Evolutionary conservation across 2,329 filamentous ascomycete species (phyloP).

Genomic region (Huntiella abstrusa): DNA sequence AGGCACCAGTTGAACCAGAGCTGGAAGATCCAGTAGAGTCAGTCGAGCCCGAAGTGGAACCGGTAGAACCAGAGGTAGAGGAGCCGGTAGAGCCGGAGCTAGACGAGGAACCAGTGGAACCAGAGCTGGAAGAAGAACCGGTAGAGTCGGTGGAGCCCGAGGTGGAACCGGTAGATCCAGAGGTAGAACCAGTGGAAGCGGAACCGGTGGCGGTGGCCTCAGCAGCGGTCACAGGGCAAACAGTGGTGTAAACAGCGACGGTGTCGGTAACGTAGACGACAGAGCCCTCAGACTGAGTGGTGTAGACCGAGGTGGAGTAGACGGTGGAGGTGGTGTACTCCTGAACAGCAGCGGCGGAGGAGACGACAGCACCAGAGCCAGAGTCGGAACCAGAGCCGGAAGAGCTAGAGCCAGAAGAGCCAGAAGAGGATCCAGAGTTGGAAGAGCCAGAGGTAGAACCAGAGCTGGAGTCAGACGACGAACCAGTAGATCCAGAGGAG

Average conservation of each 20-base stretch:
- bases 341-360: neutral
- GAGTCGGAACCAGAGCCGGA: neutral
- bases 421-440: neutral
- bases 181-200: too few species aligned
- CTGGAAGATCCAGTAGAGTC: too few species aligned
- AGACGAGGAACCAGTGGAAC: constrained; percentile 16
- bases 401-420: too few species aligned
- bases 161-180: constrained; percentile 11
- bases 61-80: too few species aligned
- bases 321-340: constrained; percentile 7
- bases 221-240: constrained; percentile 27
- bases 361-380: neutral
- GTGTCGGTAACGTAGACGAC: constrained; percentile 22
- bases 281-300: constrained; percentile 16
- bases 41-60: too few species aligned
- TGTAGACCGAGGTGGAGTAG: constrained; percentile 1
- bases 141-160: neutral
- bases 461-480: too few species aligned
- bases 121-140: constrained; percentile 15
- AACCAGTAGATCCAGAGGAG: constrained; percentile 18
- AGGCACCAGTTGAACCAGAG: neutral
- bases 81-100: neutral
- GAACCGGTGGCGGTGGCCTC: neutral
- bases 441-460: neutral
- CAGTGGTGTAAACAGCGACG: constrained; percentile 21